Base-by-base conservation (phyloP, 2,329 filamentous ascomycete species). In the Penicillium oxalicum region DNA sequence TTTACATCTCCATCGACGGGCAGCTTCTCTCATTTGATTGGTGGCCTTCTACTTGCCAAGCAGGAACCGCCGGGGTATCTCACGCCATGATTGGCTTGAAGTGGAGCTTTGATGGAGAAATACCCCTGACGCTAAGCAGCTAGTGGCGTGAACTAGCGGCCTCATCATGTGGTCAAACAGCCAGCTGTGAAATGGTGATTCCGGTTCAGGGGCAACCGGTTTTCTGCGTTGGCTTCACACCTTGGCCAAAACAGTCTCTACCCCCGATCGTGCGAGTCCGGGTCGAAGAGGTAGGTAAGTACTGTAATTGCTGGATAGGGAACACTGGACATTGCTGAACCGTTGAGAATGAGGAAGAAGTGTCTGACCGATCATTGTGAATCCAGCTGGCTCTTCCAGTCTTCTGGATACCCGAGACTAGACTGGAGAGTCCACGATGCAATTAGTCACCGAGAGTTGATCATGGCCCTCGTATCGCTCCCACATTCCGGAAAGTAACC, bases 111-210 rank as follows among this genome's bases (percentile, higher is more conserved):
- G n/a, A 18, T 8, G 9, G 9, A 4, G 26, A 13, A 25, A 18
- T 52, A 41, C 54, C 56, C 57, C 57, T 58, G 56, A 50, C 52
- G 49, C 55, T 58, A 59, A 33, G 11, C 11, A 7, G 28, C 40
- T 51, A 48, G 49, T 11, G 40, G 47, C 29, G n/a, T 41, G 40
- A 40, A 28, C 40, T 51, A 48, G 49, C 26, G 40, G 49, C 26
- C 27, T 41, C 45, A 51, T 42, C 32, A 48, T 45, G 52, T 43
- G 32, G n/a, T 36, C 32, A 7, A 13, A 25, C 36, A 48, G 50
- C 49, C 55, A 18, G 18, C 18, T 18, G 18, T 18, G 18, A 18
- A 18, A 18, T 18, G 18, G 18, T 18, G 18, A 18, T 18, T 18
- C 18, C 18, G 18, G 47, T 26, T 50, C 51, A 54, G 49, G 53